Evolutionary conservation across 1,284 basidiomycete species (phyloP).

Genomic region (Veloboletus limbatus): DNA sequence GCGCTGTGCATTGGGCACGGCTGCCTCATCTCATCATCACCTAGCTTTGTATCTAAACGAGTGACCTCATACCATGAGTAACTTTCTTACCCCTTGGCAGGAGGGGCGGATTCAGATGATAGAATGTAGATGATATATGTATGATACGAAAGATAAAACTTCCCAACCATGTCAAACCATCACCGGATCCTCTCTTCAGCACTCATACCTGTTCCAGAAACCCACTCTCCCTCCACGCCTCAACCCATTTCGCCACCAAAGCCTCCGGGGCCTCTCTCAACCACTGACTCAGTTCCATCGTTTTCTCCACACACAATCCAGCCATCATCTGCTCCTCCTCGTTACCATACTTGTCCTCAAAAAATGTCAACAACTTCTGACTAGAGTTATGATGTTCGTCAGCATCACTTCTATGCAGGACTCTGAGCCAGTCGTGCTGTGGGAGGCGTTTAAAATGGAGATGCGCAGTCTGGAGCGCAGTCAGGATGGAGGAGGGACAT

Average conservation of each 20-base stretch:
- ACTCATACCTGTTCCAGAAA: conserved; percentile 28
- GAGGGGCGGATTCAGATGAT: too few relatives aligned
- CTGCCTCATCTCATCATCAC: too few relatives aligned
- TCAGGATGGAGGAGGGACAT: conserved; percentile 39
- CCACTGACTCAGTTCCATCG: conserved; percentile 24
- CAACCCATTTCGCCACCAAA: conserved; percentile 38
- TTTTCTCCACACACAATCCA: too few relatives aligned
- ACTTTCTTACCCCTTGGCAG: too few relatives aligned
- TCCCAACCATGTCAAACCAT: too few relatives aligned
- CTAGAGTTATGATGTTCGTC: conserved; percentile 48
- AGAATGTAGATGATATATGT: too few relatives aligned
- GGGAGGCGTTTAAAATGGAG: conserved; percentile 45
- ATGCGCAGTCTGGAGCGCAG: conserved; percentile 39
- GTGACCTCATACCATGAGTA: too few relatives aligned
- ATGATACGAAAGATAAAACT: too few relatives aligned
- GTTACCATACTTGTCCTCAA: conserved; percentile 33
- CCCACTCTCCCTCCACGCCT: conserved; percentile 32
- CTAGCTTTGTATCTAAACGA: too few relatives aligned
- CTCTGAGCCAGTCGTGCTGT: too few relatives aligned
- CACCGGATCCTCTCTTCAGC: too few relatives aligned
- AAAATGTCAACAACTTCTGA: conserved; percentile 47
- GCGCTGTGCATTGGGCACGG: too few relatives aligned
- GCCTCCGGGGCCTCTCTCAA: conserved; percentile 29
- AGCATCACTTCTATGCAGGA: conserved; percentile 40
- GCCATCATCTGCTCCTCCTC: conserved; percentile 13